These are phyloP conservation scores for Candida multigemmis DNA, from an alignment of 805 yeast genomes.

Conservation along the genomic window DNA sequence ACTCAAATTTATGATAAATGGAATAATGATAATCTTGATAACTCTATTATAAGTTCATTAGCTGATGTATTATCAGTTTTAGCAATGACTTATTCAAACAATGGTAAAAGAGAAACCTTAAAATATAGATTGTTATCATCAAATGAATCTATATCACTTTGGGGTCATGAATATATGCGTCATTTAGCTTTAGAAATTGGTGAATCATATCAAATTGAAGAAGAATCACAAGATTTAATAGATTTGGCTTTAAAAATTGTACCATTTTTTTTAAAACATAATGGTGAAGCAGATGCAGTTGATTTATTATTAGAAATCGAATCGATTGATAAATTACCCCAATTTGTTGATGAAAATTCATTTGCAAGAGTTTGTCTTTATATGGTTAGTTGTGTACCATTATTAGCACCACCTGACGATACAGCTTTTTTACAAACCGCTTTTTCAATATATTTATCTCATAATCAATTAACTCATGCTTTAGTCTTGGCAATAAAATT, in stretches of 20 bases:
- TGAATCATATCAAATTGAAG: conserved; percentile 57
- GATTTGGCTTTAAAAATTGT: conserved; percentile 68
- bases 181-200: conserved; percentile 95
- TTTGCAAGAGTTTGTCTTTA: conserved; percentile 86
- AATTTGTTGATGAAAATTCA: conserved; percentile 77
- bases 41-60: conserved; percentile 41
- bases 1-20: conserved; percentile 59
- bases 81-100: conserved; percentile 89
- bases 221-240: conserved; percentile 39
- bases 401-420: conserved; percentile 93
- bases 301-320: conserved; percentile 89
- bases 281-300: conserved; percentile 98
- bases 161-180: conserved; percentile 99
- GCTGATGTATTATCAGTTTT: conserved; percentile 89
- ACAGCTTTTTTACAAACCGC: conserved; percentile 80
- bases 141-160: conserved; percentile 55
- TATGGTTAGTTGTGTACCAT: conserved; percentile 93
- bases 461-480: conserved; percentile 82
- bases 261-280: conserved; percentile 85
- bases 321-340: conserved; percentile 70
- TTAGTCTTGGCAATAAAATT: conserved; percentile 80
- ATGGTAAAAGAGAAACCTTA: conserved; percentile 69
- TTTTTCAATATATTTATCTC: conserved; percentile 69
- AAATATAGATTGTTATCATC: conserved; percentile 60
- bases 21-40: conserved; percentile 23